Conservation (phyloP, 2,329 filamentous ascomycete genomes). For the Ascochyta lentis region DNA sequence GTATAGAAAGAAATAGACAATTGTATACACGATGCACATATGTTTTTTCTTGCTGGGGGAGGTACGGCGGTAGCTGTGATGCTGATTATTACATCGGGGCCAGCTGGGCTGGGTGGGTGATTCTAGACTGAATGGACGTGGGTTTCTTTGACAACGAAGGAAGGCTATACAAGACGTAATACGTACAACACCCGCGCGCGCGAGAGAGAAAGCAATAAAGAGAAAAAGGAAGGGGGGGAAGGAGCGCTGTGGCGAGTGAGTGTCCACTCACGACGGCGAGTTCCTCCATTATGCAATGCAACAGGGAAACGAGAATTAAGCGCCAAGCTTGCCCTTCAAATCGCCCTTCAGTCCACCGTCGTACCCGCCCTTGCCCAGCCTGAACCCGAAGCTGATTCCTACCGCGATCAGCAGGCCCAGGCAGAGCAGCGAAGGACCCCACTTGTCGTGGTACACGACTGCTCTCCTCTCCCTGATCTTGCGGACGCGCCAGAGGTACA, state of each 20-base stretch:
- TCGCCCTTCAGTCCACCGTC: slow-evolving; percentile 55
- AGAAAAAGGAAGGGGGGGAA: too few species aligned
- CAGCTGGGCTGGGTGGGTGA: too few species aligned
- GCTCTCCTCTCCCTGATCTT: slow-evolving; percentile 83
- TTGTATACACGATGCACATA: too few species aligned
- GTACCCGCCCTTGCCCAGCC: slow-evolving; percentile 64
- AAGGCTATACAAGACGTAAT: background rate
- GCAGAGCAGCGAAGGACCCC: slow-evolving; percentile 82
- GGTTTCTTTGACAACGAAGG: too few species aligned
- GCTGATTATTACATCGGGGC: background rate
- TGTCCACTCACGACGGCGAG: too few species aligned
- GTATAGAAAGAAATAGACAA: too few species aligned
- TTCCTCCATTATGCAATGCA: too few species aligned
- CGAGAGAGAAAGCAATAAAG: background rate
- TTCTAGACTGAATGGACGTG: too few species aligned
- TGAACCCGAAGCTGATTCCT: slow-evolving; percentile 78
- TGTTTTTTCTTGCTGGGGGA: too few species aligned
- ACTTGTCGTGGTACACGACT: slow-evolving; percentile 90
- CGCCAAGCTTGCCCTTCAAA: slow-evolving; percentile 15
- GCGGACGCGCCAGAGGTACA: slow-evolving; percentile 87
- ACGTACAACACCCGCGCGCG: background rate
- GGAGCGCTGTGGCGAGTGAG: too few species aligned
- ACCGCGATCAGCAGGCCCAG: slow-evolving; percentile 75
- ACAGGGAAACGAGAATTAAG: background rate
- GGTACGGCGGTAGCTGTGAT: too few species aligned